phyloP scores from a whole-genome alignment of 2,329 filamentous ascomycete species.

The Dissoconium aciculare region DNA sequence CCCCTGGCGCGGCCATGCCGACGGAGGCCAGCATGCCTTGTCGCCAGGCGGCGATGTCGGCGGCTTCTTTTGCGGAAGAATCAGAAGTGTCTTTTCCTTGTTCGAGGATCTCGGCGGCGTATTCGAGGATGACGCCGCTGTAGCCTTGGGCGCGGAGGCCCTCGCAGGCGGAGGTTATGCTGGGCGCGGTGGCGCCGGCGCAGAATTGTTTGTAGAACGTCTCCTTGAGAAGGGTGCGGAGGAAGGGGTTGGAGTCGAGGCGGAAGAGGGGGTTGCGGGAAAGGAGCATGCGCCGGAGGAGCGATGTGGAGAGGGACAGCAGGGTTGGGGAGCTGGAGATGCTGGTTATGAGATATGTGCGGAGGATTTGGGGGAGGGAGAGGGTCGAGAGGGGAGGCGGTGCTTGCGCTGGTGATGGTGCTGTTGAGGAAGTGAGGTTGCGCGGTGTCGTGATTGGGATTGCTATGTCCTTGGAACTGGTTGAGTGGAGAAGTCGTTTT shows the following conservation, averaged over 20 bases:
- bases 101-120: slow-evolving; percentile 63
- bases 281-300: slow-evolving; percentile 56
- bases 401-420: neutral
- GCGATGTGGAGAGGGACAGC: slow-evolving; percentile 51
- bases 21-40: slow-evolving; percentile 63
- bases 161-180: slow-evolving; percentile 52
- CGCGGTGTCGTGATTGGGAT: neutral
- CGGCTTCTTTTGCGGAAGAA: slow-evolving; percentile 39
- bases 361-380: slow-evolving; percentile 50
- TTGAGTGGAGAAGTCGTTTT: neutral
- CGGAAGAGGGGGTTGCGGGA: slow-evolving; percentile 51
- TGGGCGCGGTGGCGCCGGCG: slow-evolving; percentile 56
- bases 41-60: slow-evolving; percentile 57
- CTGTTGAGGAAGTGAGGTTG: neutral
- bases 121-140: slow-evolving; percentile 69
- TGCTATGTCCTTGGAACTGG: neutral
- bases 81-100: no score
- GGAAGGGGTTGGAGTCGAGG: slow-evolving; percentile 58
- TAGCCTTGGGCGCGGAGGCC: slow-evolving; percentile 62
- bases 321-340: slow-evolving; percentile 57
- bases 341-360: slow-evolving; percentile 53
- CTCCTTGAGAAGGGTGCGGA: slow-evolving; percentile 56
- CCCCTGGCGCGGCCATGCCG: slow-evolving; percentile 34
- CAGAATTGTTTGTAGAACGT: slow-evolving; percentile 90
- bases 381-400: slow-evolving; percentile 45